phyloP scores from a whole-genome alignment of 163 green algal genomes.

The Trebouxia gelatinosa region DNA sequence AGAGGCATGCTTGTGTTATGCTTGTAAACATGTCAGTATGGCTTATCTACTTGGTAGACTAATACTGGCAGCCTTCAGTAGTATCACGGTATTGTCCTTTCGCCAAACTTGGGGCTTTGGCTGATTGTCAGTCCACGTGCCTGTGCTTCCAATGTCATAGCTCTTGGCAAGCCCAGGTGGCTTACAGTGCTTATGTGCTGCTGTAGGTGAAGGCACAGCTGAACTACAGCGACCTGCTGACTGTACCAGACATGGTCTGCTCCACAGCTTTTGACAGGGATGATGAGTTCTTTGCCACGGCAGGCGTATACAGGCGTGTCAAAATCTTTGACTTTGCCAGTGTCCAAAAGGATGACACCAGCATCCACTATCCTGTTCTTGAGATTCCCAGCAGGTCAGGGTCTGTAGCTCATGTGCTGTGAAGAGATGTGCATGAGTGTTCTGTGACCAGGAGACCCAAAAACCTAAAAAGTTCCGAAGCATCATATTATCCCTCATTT shows the following conservation, averaged over 20 bases:
- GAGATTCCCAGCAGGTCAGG: slow-evolving; percentile 61
- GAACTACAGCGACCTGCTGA: slow-evolving; percentile 56
- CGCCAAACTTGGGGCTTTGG: no score
- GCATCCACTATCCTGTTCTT: slow-evolving; percentile 62
- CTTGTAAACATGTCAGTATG: neutral
- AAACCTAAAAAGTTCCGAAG: no score
- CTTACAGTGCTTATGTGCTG: neutral
- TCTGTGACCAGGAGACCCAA: no score
- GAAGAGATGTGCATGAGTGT: no score
- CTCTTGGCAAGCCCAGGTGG: neutral
- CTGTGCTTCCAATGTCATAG: no score
- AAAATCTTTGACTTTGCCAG: slow-evolving; percentile 65
- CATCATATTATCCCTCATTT: no score
- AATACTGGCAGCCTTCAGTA: no score
- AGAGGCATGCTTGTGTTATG: neutral
- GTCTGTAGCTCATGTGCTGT: no score
- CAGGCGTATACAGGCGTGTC: slow-evolving; percentile 76
- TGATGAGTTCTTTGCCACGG: slow-evolving; percentile 88
- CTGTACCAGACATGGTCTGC: slow-evolving; percentile 71
- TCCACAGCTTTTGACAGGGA: slow-evolving; percentile 85
- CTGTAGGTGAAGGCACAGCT: slow-evolving; percentile 36
- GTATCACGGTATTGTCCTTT: no score
- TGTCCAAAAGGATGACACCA: slow-evolving; percentile 37
- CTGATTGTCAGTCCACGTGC: no score
- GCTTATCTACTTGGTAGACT: no score